phyloP scores from a whole-genome alignment of 345 rosid species.

The Microcos paniculata region DNA sequence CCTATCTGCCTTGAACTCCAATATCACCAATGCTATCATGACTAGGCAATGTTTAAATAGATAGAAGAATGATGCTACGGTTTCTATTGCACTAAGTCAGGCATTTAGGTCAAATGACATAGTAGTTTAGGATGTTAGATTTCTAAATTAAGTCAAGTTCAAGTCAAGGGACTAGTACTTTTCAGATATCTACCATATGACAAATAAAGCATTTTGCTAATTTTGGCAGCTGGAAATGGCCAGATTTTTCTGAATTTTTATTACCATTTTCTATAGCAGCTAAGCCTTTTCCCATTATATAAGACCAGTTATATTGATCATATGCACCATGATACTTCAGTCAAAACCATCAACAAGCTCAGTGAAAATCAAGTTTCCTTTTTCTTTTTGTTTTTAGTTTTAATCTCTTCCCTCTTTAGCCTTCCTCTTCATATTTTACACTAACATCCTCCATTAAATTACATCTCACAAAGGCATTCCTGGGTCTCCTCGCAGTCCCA shows the following conservation, averaged over 20 bases:
- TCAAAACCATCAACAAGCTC: background rate
- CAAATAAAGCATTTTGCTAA: background rate
- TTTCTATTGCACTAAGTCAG: no score
- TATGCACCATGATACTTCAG: background rate
- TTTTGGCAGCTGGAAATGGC: background rate
- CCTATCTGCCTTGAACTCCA: no score
- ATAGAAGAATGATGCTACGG: background rate
- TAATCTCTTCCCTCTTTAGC: background rate
- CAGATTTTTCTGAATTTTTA: background rate
- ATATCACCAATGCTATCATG: no score
- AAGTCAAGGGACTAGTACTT: background rate
- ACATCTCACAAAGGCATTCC: background rate
- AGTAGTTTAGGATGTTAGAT: background rate
- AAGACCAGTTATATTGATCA: background rate
- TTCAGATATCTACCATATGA: background rate
- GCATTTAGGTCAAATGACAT: background rate
- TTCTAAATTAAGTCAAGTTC: background rate
- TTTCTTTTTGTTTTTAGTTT: no score
- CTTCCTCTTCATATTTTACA: background rate
- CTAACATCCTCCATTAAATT: background rate
- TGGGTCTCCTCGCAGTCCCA: background rate
- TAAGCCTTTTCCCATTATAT: background rate
- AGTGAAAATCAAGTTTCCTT: background rate
- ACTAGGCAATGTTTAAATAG: no score
- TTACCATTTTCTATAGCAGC: background rate